Evolutionary conservation across 2,329 filamentous ascomycete genomes (phyloP).

Genomic region (Pyricularia pennisetigena): DNA sequence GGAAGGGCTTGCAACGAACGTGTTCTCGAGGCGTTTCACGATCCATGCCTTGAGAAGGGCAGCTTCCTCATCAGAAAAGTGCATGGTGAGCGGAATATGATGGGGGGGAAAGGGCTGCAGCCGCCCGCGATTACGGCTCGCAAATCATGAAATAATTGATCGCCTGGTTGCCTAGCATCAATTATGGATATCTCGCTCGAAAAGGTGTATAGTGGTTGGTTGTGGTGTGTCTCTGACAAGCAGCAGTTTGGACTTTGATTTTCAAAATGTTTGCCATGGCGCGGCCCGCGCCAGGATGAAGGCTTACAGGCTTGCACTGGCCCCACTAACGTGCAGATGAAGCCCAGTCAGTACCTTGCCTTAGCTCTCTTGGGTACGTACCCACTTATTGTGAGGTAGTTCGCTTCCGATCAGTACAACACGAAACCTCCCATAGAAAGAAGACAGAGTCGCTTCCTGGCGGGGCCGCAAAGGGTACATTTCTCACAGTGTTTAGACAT

Average conservation of each 20-base stretch:
- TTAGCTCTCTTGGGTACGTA: background rate
- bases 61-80: conserved; percentile 53
- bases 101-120: background rate
- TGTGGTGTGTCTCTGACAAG: background rate
- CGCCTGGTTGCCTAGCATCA: background rate
- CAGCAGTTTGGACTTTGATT: background rate
- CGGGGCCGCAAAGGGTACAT: too few relatives aligned
- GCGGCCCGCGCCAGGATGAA: background rate
- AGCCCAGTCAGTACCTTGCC: background rate
- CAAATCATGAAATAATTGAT: background rate
- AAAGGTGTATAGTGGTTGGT: background rate
- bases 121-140: background rate
- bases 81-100: conserved; percentile 30
- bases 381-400: background rate
- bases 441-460: too few relatives aligned
- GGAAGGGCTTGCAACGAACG: conserved; percentile 36
- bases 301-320: background rate
- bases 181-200: background rate
- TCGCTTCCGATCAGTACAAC: background rate
- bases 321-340: background rate
- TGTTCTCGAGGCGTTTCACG: conserved; percentile 65
- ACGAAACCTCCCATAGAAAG: background rate
- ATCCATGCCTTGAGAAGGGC: conserved; percentile 65
- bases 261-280: background rate
- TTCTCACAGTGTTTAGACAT: too few relatives aligned